Conservation (phyloP, 805 yeast species). For the Pichia californica region DNA sequence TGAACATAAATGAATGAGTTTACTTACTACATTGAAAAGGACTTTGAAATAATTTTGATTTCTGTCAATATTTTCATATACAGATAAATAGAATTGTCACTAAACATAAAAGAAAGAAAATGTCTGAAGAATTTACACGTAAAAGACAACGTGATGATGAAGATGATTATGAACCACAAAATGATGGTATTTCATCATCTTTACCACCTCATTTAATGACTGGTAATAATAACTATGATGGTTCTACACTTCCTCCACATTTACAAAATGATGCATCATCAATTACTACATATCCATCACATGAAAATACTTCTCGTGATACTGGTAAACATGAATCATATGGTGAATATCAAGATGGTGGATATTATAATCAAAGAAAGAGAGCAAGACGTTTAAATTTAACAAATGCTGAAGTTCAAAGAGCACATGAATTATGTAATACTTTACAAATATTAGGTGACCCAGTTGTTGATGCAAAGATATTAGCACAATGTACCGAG, state of each 20-base stretch:
- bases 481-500: conserved; percentile 36
- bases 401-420: conserved; percentile 20
- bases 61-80: too few species aligned
- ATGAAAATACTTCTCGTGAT: neutral
- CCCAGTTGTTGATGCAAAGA: conserved; percentile 26
- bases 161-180: conserved; percentile 12
- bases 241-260: conserved; percentile 3
- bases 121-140: conserved; percentile 15
- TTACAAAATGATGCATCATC: neutral
- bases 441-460: conserved; percentile 51
- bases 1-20: too few species aligned
- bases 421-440: conserved; percentile 41
- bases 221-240: neutral
- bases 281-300: neutral
- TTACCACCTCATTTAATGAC: conserved; percentile 8
- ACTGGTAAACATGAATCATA: neutral
- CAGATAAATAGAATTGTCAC: too few species aligned
- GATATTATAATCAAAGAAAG: conserved; percentile 2
- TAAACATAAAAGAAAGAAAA: conserved; percentile 10
- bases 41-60: too few species aligned
- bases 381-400: conserved; percentile 11
- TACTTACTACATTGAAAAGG: too few species aligned
- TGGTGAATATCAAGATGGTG: conserved; percentile 6
- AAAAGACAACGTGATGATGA: conserved; percentile 14
- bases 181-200: neutral